phyloP scores from a whole-genome alignment of 768 basidiomycete species.

The Tremella yokohamensis region DNA sequence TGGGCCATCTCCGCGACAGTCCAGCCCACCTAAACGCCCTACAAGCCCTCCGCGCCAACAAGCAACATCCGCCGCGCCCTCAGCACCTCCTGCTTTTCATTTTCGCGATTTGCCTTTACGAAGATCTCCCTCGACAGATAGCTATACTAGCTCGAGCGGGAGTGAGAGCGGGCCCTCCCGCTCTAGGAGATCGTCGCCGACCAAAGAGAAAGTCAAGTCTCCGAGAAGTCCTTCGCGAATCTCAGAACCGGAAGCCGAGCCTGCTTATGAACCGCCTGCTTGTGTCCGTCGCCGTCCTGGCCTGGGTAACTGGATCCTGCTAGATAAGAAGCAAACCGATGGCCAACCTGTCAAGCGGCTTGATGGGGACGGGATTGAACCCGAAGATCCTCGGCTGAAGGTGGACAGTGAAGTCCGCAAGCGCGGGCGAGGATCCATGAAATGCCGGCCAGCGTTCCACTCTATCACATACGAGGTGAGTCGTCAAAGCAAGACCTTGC shows the following conservation, averaged over 20 bases:
- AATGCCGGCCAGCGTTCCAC: constrained; percentile 30
- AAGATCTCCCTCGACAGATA: constrained; percentile 19
- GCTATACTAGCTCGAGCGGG: not conserved
- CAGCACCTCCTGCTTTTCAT: constrained; percentile 45
- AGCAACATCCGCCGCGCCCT: constrained; percentile 20
- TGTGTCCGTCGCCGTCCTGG: constrained; percentile 17
- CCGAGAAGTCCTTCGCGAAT: not conserved
- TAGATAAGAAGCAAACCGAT: constrained; percentile 25
- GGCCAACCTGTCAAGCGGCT: constrained; percentile 14
- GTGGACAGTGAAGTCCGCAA: constrained; percentile 12
- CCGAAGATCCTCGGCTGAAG: constrained; percentile 29
- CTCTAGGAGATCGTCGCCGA: not conserved
- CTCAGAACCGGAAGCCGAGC: constrained; percentile 11
- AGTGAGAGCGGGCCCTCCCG: not conserved
- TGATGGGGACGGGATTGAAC: constrained; percentile 12
- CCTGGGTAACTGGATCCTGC: constrained; percentile 18
- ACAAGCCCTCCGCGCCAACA: constrained; percentile 26
- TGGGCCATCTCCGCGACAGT: constrained; percentile 9
- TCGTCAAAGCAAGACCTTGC: not conserved
- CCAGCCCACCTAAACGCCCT: constrained; percentile 10
- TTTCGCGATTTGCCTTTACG: constrained; percentile 34
- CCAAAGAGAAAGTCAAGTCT: constrained; percentile 31
- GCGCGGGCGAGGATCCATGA: constrained; percentile 29
- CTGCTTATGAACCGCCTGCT: constrained; percentile 29
- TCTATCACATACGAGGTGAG: constrained; percentile 44